These are phyloP conservation scores for Russula abietina DNA, from an alignment of 768 basidiomycete species.

Conservation along the genomic window DNA sequence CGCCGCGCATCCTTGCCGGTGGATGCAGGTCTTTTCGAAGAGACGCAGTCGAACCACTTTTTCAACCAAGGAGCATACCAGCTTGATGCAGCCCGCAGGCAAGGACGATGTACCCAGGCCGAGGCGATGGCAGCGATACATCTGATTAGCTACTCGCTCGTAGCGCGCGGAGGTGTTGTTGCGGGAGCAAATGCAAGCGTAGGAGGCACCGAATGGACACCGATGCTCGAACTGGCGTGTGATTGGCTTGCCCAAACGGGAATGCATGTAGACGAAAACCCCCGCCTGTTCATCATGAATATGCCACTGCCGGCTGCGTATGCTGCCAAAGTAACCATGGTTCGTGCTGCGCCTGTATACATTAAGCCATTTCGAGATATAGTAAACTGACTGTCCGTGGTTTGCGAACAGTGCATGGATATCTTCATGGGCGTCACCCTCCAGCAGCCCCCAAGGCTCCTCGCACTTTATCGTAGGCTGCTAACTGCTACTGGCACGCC, in stretches of 20 bases:
- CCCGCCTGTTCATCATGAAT: slow-evolving; percentile 48
- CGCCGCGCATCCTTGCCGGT: slow-evolving; percentile 9
- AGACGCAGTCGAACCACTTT: slow-evolving; percentile 20
- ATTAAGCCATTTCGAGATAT: neutral
- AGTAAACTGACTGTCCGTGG: neutral
- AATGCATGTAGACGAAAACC: slow-evolving; percentile 57
- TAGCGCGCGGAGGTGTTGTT: slow-evolving; percentile 32
- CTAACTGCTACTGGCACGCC: slow-evolving; percentile 40
- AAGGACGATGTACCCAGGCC: slow-evolving; percentile 38
- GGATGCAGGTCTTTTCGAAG: slow-evolving; percentile 12
- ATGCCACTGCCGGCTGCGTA: slow-evolving; percentile 51
- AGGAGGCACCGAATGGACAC: slow-evolving; percentile 62
- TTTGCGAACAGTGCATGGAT: slow-evolving; percentile 61
- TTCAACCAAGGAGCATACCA: slow-evolving; percentile 23
- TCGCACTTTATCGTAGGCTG: slow-evolving; percentile 59
- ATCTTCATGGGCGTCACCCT: slow-evolving; percentile 62
- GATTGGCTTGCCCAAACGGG: slow-evolving; percentile 73
- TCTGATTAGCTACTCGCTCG: slow-evolving; percentile 63
- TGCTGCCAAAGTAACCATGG: slow-evolving; percentile 66
- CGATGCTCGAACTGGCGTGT: slow-evolving; percentile 60
- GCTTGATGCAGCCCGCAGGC: slow-evolving; percentile 22
- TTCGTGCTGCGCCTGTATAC: slow-evolving; percentile 35
- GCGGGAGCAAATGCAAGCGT: slow-evolving; percentile 37
- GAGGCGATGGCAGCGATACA: slow-evolving; percentile 78
- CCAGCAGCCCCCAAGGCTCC: slow-evolving; percentile 57